A percentile compares a stretch with the other conserved stretches of the same genome.
Conservation (phyloP, 2,329 filamentous ascomycete genomes). For the Tetracladium maxilliforme region DNA sequence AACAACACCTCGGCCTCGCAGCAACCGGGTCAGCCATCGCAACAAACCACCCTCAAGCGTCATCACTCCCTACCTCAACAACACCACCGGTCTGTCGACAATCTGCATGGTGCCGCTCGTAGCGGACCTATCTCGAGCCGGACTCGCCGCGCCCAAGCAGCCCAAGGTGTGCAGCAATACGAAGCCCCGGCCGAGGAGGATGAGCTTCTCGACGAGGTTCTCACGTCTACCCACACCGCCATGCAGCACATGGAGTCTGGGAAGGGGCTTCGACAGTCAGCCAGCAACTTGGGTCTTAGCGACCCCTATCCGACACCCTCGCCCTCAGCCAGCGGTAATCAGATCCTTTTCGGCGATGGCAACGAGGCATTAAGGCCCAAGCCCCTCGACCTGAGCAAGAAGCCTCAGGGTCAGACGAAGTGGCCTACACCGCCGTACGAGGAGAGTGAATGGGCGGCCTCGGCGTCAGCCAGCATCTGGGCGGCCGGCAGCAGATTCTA, state of each 20-base stretch:
- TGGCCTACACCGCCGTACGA: constrained; percentile 96
- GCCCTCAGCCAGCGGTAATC: constrained; percentile 71
- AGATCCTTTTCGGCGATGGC: constrained; percentile 60
- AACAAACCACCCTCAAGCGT: constrained; percentile 44
- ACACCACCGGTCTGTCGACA: constrained; percentile 47
- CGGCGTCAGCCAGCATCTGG: constrained; percentile 70
- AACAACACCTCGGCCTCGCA: constrained; percentile 36
- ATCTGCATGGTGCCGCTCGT: constrained; percentile 39
- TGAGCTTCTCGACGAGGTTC: constrained; percentile 80
- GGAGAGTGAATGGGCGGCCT: constrained; percentile 79
- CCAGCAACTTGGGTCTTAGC: constrained; percentile 43
- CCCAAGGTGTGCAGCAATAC: constrained; percentile 67
- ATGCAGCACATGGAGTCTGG: constrained; percentile 53
- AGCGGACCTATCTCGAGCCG: constrained; percentile 58
- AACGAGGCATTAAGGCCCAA: constrained; percentile 42
- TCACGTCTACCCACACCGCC: constrained; percentile 62
- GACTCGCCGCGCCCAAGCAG: constrained; percentile 63
- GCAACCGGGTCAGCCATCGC: constrained; percentile 32
- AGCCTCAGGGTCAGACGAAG: constrained; percentile 41
- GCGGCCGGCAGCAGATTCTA: constrained; percentile 52
- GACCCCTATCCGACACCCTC: constrained; percentile 55
- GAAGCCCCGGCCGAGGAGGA: constrained; percentile 95
- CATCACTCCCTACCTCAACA: constrained; percentile 51
- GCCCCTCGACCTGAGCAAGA: constrained; percentile 29
- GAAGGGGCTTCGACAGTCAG: constrained; percentile 42